Base-by-base conservation (phyloP, 1,284 basidiomycete genomes). In the Gastroboletus turbinatus region DNA sequence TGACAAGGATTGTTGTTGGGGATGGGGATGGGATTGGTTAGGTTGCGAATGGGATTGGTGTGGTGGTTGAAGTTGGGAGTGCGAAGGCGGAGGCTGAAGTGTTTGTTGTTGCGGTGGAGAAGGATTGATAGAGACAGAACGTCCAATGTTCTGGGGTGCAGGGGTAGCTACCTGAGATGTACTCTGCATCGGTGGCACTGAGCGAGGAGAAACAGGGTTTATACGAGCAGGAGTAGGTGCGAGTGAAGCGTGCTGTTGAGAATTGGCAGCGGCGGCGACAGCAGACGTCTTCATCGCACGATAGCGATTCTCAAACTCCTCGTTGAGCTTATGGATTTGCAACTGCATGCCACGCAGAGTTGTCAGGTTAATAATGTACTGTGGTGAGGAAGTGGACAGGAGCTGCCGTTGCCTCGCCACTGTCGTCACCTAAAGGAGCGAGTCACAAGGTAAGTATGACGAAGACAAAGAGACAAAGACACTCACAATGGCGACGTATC, bases 401-500 rank as follows among this genome's bases (percentile, higher is more conserved):
- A 83, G 68, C 7, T 64, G 65, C 32, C 80, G 73, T 72, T 90
- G 87, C 46, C 77, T 77, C 42, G 74, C 70, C 19, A 82, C 78
- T 5, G 79, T 78, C 49, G 76, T 64, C 45, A 81, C 77, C 85
- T 89, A 59, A 45, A 29, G 51, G 47, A 56, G 38, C 27, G 17
- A 47, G 36, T 30, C 49, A 55, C 39, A 52, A 55, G 13, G 54
- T 57, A 21, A 63, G 53, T 16, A 32, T 33, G 40, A 43, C 17
- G 29, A 52, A 46, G 27, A 57, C 39, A 55, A 65, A 43, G 42
- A 56, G 42, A 64, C 40, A 62, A 63, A 63, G 52, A n/a, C 35
- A 63, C 82, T 58, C 60, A 88, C 87, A 52, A 85, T 82, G 10
- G 75, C 67, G 39, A 84, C 70, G 27, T 83, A 68, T 67, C 72